A percentile compares a stretch with the other conserved stretches of the same genome.
These are phyloP conservation scores for Wickerhamomyces alni DNA, from an alignment of 805 yeast species.

Conservation along the genomic window DNA sequence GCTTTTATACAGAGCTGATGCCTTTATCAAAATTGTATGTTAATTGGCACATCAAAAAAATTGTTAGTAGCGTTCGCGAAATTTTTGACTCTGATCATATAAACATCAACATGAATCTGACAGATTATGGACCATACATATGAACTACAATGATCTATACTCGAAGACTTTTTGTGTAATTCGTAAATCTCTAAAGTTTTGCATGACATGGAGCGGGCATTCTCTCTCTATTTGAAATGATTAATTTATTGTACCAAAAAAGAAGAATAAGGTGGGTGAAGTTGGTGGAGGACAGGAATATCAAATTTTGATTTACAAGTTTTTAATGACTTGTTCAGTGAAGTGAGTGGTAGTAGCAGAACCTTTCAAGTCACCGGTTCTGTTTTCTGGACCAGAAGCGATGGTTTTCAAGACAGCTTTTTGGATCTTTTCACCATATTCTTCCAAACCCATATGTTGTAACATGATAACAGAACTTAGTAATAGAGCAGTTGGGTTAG, in stretches of 20 bases:
- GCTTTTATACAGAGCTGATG: too few relatives aligned
- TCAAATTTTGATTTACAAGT: not conserved
- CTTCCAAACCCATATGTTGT: conserved; percentile 91
- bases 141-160: not conserved
- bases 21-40: too few relatives aligned
- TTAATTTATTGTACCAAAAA: too few relatives aligned
- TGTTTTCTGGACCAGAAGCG: conserved; percentile 92
- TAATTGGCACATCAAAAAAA: too few relatives aligned
- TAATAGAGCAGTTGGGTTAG: conserved; percentile 97
- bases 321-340: conserved; percentile 77
- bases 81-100: too few relatives aligned
- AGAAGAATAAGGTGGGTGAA: not conserved
- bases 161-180: too few relatives aligned
- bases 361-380: conserved; percentile 96
- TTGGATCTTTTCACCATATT: conserved; percentile 81
- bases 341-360: conserved; percentile 81
- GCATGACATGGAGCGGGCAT: not conserved
- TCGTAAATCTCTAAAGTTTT: not conserved
- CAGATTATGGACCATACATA: not conserved
- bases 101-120: too few relatives aligned
- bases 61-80: too few relatives aligned
- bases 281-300: not conserved
- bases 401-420: conserved; percentile 79
- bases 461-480: conserved; percentile 98
- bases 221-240: not conserved